Base-by-base conservation (phyloP, 1,284 basidiomycete genomes). In the Apiotrichum siamense region DNA sequence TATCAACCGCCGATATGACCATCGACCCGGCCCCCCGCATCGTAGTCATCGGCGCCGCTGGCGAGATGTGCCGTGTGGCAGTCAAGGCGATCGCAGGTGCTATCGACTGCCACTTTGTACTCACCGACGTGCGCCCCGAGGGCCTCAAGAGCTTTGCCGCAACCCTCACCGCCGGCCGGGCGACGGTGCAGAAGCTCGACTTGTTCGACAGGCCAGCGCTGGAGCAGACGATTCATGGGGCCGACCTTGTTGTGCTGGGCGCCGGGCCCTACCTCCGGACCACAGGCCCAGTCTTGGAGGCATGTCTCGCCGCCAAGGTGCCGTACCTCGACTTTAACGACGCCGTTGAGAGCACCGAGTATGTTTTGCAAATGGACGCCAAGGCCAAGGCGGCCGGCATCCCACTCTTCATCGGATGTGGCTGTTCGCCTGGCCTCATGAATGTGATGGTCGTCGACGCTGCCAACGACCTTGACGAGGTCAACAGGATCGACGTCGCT, bases 321-420 rank as follows among this genome's bases (percentile, higher is more conserved):
- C 23, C 38, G 38, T 39, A 39, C 38, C 38, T 39, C 23, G 38
- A 39, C 38, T 39, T 39, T 39, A 23, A 39, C 38, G 38, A 39
- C 23, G 38, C 24, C 23, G 38, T 39, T 15, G 38, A 39, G 23
- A 39, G 38, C 38, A 24, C 38, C 21, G 38, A 39, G 38, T 23
- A 68, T 38, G 65, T 67, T 25, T 68, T 67, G 48, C 72, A 73
- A 61, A 63, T 53, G n/a, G 64, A 50, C 23, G 47, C 67, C 23
- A 58, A 64, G 52, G 64, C 58, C 21, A 65, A 58, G 49, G 66
- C 62, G 23, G 63, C 61, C 17, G 53, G 38, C 23, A 39, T 39
- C 38, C 38, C 38, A 13, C 11, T 39, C 38, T 39, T 24, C n/a
- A 25, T 39, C 11, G 38, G 38, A 21, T 39, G 38, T 17, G 38